Percentiles rank a stretch among this genome's conserved stretches.
Conservation (phyloP, 768 basidiomycete genomes). For the Boletales sp. region DNA sequence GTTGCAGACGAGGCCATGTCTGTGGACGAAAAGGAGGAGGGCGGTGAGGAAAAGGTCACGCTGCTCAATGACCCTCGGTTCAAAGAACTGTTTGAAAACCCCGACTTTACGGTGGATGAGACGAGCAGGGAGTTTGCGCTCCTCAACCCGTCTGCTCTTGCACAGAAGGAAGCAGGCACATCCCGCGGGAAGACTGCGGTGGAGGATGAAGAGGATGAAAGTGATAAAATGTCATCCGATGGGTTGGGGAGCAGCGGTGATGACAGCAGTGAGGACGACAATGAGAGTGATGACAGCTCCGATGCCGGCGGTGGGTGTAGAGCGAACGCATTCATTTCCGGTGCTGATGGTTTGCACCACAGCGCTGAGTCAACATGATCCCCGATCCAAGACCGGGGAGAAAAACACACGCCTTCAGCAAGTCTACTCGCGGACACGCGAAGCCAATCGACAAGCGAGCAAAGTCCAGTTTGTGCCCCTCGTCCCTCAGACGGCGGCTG, state of each 20-base stretch:
- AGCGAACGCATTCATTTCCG: constrained; percentile 9
- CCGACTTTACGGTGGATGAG: constrained; percentile 91
- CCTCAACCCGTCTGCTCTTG: constrained; percentile 84
- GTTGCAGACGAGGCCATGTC: constrained; percentile 34
- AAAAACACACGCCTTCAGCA: constrained; percentile 45
- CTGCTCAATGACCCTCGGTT: constrained; percentile 88
- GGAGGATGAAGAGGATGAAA: constrained; percentile 87
- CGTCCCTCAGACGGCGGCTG: constrained; percentile 40
- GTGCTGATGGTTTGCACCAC: constrained; percentile 10
- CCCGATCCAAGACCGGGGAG: constrained; percentile 47
- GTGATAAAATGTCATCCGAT: constrained; percentile 63
- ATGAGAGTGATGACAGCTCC: constrained; percentile 47
- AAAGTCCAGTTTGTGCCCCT: constrained; percentile 68
- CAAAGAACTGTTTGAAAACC: constrained; percentile 84
- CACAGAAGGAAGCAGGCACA: constrained; percentile 49
- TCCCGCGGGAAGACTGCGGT: constrained; percentile 68
- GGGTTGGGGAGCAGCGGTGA: constrained; percentile 42
- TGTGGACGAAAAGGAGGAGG: constrained; percentile 27
- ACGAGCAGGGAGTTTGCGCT: constrained; percentile 83
- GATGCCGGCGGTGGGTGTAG: constrained; percentile 50
- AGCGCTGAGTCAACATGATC: constrained; percentile 59
- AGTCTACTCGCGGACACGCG: constrained; percentile 40
- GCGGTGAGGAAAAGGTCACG: constrained; percentile 31
- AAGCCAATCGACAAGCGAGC: constrained; percentile 40
- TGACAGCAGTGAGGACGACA: constrained; percentile 46